Evolutionary conservation across 208 protist species (phyloP), one percentile per base, ranked within the genome.

Genomic region (Leishmania gerbilli): DNA sequence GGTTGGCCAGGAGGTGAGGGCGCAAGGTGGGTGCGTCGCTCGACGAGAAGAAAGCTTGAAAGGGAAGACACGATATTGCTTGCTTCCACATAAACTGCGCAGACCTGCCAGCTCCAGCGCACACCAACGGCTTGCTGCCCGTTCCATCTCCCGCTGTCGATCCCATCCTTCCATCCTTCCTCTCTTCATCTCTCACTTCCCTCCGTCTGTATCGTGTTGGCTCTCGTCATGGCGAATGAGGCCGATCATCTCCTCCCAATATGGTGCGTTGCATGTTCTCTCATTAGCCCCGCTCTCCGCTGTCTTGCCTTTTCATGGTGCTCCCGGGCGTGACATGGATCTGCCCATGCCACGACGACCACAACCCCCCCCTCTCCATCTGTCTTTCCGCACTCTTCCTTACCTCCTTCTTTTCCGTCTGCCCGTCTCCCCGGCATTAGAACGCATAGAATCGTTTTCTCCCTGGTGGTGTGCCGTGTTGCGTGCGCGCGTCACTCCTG

Each of bases 381-480:
- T 75, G 45, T 79, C 21, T 49, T 45, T 7, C 67, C 8, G 40
- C 67, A 72, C 67, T 72, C 40, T 49, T 72, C 40, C 67, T 79
- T 74, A 67, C 19, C 69, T 79, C 65, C 45, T 71, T 40, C 45
- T 74, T 53, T 55, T 77, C 53, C 42, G 21, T 27, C 3, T 0
- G 1, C 27, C 31, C 19, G 11, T 21, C 51, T 0, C 51, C 51
- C 17, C 11, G 51, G 8, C 27, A 34, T 51, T 37, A 47, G 49
- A 51, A 34, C 1, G 3, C 71, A 75, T 49, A 34, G 47, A 80
- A 17, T 45, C 2, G 19, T 80, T 74, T 74, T 37, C 40, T 55
- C 65, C 15, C 65, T 24, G 65, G 45, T 71, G 65, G 19, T 45
- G 65, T 64, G 58, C 58, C 27, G 58, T 34, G 24, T 3, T 64